Evolutionary conservation across 2,329 filamentous ascomycete genomes (phyloP).

Genomic region (Arthrobotrys sphaeroides): DNA sequence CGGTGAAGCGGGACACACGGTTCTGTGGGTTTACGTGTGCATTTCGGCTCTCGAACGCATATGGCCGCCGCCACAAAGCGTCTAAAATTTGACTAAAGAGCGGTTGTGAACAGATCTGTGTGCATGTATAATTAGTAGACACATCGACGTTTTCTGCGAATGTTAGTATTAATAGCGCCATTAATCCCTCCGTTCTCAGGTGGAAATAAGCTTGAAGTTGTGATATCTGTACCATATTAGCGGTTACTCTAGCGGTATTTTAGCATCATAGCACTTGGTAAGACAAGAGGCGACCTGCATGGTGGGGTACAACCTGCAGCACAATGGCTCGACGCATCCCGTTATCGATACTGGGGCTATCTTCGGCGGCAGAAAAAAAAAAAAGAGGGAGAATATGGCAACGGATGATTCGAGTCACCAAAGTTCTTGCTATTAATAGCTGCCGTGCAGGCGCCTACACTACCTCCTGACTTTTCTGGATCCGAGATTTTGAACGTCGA

Average conservation of each 20-base stretch:
- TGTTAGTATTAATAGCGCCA: not conserved
- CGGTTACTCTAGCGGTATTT: constrained; percentile 3
- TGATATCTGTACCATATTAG: not conserved
- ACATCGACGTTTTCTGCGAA: not conserved
- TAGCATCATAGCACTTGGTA: constrained; percentile 3
- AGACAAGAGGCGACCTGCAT: constrained; percentile 34
- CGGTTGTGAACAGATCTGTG: not conserved
- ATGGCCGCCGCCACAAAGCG: constrained; percentile 6
- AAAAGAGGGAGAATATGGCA: not conserved
- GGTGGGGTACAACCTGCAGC: constrained; percentile 28
- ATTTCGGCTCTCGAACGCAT: not conserved
- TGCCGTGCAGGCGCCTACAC: constrained; percentile 33
- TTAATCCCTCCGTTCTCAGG: not conserved
- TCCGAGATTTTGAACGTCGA: constrained; percentile 32
- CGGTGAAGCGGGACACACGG: not conserved
- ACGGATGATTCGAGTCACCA: not conserved
- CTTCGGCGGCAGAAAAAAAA: not conserved
- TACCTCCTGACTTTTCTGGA: constrained; percentile 14
- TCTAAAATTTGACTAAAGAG: not conserved
- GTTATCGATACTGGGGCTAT: constrained; percentile 21
- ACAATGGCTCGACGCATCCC: constrained; percentile 19
- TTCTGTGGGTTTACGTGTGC: not conserved
- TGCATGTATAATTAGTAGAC: not conserved
- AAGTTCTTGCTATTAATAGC: constrained; percentile 41
- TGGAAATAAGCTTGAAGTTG: constrained; percentile 1